Evolutionary conservation across 2,329 filamentous ascomycete genomes (phyloP).

Genomic region (Cordyceps javanica): DNA sequence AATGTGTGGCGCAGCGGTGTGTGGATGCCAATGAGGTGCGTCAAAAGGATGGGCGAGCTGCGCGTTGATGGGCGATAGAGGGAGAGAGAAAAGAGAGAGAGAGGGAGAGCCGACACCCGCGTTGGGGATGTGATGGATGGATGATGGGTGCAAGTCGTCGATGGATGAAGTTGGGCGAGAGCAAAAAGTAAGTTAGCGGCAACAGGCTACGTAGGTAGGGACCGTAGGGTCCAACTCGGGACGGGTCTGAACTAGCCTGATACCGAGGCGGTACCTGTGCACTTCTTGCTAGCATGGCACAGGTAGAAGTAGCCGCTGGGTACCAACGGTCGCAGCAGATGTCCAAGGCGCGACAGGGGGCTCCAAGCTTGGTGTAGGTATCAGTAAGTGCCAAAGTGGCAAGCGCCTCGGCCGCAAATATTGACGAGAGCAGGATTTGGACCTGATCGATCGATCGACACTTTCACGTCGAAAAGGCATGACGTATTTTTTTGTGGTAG

Average conservation of each 20-base stretch:
- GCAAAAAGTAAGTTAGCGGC: not conserved
- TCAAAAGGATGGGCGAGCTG: not conserved
- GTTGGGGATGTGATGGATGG: slow-evolving; percentile 3
- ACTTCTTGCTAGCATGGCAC: not conserved
- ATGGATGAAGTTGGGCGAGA: slow-evolving; percentile 3
- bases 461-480: not conserved
- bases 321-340: not conserved
- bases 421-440: not conserved
- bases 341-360: not conserved
- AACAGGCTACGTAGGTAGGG: not conserved
- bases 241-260: not conserved
- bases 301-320: not conserved
- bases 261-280: not conserved
- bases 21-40: not conserved
- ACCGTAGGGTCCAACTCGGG: slow-evolving; percentile 2
- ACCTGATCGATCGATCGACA: not conserved
- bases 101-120: not conserved
- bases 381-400: no score
- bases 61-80: not conserved
- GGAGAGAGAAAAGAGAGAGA: not conserved
- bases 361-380: not conserved
- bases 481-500: not conserved
- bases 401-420: no score
- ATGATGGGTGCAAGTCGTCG: not conserved
- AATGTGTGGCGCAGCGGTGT: not conserved